Base-by-base conservation (phyloP, 202 grass and related monocot genomes). In the Dendrocalamus latiflorus region DNA sequence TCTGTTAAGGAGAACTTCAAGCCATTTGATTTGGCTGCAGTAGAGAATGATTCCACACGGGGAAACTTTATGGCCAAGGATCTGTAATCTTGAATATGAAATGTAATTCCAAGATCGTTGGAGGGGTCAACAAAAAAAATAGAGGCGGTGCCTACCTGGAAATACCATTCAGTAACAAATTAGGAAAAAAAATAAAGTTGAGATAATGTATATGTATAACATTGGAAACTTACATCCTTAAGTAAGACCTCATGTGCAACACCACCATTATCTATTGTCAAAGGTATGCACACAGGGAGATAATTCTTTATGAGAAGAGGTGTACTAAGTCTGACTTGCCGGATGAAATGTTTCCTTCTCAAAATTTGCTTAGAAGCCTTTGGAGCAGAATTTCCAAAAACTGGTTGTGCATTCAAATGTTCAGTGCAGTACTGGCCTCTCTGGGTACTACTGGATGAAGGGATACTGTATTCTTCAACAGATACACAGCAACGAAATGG, bases 401-500 rank as follows among this genome's bases (percentile, higher is more conserved):
- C 77, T 66, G 73, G 64, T n/a, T 84, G 80, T 64, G 68, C 38
- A 10, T 68, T 81, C 89, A 84, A 83, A 86, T 68, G 77, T 68
- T 83, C 80, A 84, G 81, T 75, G 36, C 57, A 77, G 66, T 74
- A 74, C 33, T 86, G 75, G 57, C 65, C 33, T 83, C 85, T 91
- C 80, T 70, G 68, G 49, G 64, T 49, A 85, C 51, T 88, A 56
- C 73, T 80, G 34, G 83, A 91, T 84, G 81, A 80, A 86, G 78
- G 84, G 54, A 91, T 73, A 73, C 86, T 84, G 82, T 94, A 93
- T 70, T 98, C 92, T 78, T 94, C 88, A 88, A 95, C 87, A 77
- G 92, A 98, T 83, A 98, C 84, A 76, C 95, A 98, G 59, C 91
- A 98, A 28, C 95, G 95, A 80, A 98, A 95, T 80, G 95, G 92